Evolutionary conservation across 768 basidiomycete species (phyloP), one percentile per base, ranked within the genome.

Genomic region (Calocera viscosa): DNA sequence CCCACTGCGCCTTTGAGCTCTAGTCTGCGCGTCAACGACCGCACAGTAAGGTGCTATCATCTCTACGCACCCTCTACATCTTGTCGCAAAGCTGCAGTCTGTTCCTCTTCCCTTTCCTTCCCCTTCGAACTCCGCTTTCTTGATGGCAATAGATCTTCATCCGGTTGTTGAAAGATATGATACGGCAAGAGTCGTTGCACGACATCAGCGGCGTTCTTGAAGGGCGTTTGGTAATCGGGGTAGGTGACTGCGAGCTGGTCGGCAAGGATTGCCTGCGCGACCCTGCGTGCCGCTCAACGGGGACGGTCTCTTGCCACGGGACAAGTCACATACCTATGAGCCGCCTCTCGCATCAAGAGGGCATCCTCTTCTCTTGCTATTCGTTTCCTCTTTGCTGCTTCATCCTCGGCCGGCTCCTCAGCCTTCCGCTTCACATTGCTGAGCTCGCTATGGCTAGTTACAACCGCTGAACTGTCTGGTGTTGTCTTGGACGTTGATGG

Each of bases 151-250:
- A 89, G 70, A 70, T 92, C 90, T 49, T 87, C 85, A 67, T 76
- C 76, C 0, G 89, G 89, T 68, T 89, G 87, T 69, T 87, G 87
- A 70, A 86, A 90, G 64, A 91, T 76, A 72, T 92, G 90, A 71
- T 89, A 91, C 0, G 90, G 89, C 24, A 91, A 78, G 24, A 92
- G 79, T 64, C 89, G 82, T n/a, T 83, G 81, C 26, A 90, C 79
- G 1, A 80, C 86, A 72, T 92, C 90, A 3, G 76, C 72, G 10
- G 79, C 75, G 71, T 89, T 84, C 16, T 71, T 68, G 70, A 92
- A 92, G 1, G 89, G 86, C 0, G 84, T 80, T 64, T 90, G 87
- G 39, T 82, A 79, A 70, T 91, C 86, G 40, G 89, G 88, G 64
- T 83, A 80, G 64, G 84, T 71, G 17, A 82, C 83, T 17, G 80